Percentiles rank a stretch among this genome's conserved stretches.
Conservation (phyloP, 495 filamentous ascomycete species). For the Xylaria nigripes region DNA sequence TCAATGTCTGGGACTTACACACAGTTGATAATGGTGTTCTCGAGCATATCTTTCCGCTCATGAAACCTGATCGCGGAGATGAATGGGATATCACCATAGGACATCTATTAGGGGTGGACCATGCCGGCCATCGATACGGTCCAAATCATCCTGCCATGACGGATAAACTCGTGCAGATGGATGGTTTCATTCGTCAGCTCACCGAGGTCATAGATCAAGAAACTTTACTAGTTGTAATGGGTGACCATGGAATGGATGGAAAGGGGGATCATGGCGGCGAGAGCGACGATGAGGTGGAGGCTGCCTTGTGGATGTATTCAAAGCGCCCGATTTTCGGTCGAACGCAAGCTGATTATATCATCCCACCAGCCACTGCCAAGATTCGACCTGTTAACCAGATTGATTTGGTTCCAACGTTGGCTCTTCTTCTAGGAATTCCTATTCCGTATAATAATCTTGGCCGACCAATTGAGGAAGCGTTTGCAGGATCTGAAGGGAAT, state of each 20-base stretch:
- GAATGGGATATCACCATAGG: conserved; percentile 91
- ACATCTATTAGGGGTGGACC: conserved; percentile 92
- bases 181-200: conserved; percentile 63
- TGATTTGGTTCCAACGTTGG: conserved; percentile 86
- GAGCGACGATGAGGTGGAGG: conserved; percentile 88
- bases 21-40: conserved; percentile 96
- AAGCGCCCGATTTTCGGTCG: conserved; percentile 75
- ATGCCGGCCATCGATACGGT: conserved; percentile 93
- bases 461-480: conserved; percentile 87
- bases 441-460: conserved; percentile 98
- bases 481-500: conserved; percentile 57
- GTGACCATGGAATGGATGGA: conserved; percentile 94
- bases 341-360: conserved; percentile 48
- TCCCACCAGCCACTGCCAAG: conserved; percentile 66
- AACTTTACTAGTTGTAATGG: conserved; percentile 90
- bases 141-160: conserved; percentile 89
- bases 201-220: conserved; percentile 68
- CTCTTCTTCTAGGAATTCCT: conserved; percentile 78
- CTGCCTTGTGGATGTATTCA: conserved; percentile 98
- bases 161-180: conserved; percentile 87
- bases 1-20: conserved; percentile 97
- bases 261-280: conserved; percentile 98
- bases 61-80: conserved; percentile 51
- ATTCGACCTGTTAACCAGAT: conserved; percentile 85
- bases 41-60: conserved; percentile 79